These are phyloP conservation scores for Thielaviopsis ethacetica DNA, from an alignment of 2,329 filamentous ascomycete species.

Conservation along the genomic window DNA sequence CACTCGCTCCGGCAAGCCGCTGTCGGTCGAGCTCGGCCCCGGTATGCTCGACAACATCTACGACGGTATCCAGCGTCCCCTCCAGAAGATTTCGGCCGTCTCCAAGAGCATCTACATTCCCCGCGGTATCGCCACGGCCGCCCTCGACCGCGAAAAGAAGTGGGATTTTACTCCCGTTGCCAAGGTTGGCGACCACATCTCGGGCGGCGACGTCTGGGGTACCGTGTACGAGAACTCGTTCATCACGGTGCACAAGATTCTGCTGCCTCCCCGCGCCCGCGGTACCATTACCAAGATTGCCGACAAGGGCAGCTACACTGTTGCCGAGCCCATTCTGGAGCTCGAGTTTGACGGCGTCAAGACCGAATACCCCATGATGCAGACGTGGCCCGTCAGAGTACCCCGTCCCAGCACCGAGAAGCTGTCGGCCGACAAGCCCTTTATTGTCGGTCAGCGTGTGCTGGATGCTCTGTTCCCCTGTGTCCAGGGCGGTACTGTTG, in stretches of 20 bases:
- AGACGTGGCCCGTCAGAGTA: constrained; percentile 93
- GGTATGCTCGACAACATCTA: constrained; percentile 98
- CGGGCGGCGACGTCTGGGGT: constrained; percentile 91
- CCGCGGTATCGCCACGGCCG: constrained; percentile 74
- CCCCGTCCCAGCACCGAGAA: constrained; percentile 87
- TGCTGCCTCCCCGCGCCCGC: constrained; percentile 75
- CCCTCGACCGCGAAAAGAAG: constrained; percentile 79
- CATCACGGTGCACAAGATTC: constrained; percentile 80
- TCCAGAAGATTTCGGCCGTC: constrained; percentile 63
- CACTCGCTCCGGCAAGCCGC: constrained; percentile 74
- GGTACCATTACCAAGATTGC: constrained; percentile 88
- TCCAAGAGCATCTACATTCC: constrained; percentile 94
- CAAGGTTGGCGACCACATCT: constrained; percentile 95
- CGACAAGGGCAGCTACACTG: constrained; percentile 79
- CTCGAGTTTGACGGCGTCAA: constrained; percentile 95
- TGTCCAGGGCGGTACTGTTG: constrained; percentile 93
- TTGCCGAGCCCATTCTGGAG: constrained; percentile 85
- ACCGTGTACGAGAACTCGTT: constrained; percentile 93
- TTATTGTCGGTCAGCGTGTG: constrained; percentile 93
- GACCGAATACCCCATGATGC: constrained; percentile 94
- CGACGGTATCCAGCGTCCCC: constrained; percentile 93
- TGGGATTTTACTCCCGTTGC: constrained; percentile 87
- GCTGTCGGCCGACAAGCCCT: constrained; percentile 72
- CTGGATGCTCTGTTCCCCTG: constrained; percentile 90
- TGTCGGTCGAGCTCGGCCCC: constrained; percentile 93